These are phyloP conservation scores for Mycena vulgaris DNA, from an alignment of 768 basidiomycete species.

Conservation along the genomic window DNA sequence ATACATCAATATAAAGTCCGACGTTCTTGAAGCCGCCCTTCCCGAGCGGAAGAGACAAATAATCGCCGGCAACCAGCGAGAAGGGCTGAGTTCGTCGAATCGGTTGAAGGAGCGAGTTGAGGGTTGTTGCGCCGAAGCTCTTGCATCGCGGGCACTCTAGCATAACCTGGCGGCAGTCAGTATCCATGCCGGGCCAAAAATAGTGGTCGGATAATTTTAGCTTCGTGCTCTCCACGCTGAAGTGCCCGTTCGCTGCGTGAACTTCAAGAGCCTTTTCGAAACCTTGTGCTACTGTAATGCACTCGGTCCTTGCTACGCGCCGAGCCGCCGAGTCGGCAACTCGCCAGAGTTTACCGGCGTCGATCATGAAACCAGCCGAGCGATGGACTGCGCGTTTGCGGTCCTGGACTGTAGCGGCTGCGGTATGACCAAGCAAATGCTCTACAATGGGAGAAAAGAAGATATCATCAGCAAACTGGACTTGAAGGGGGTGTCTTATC, in stretches of 20 bases:
- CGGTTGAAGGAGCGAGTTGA: too few species aligned
- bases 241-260: constrained; percentile 40
- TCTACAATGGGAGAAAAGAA: constrained; percentile 33
- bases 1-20: constrained; percentile 40
- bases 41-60: constrained; percentile 44
- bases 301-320: constrained; percentile 18
- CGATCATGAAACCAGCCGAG: constrained; percentile 18
- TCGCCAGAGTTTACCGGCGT: constrained; percentile 23
- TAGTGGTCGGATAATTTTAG: constrained; percentile 37
- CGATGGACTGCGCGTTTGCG: constrained; percentile 17
- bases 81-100: constrained; percentile 48
- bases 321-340: constrained; percentile 19
- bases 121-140: too few species aligned
- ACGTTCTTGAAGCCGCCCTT: constrained; percentile 43
- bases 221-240: constrained; percentile 42
- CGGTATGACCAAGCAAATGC: constrained; percentile 13
- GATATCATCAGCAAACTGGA: constrained; percentile 35
- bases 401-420: constrained; percentile 30
- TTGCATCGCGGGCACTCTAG: constrained; percentile 45
- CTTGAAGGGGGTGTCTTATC: constrained; percentile 20
- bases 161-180: constrained; percentile 26
- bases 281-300: constrained; percentile 25
- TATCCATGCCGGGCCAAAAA: constrained; percentile 1
- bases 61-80: constrained; percentile 47
- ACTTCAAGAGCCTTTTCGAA: constrained; percentile 25